phyloP scores from a whole-genome alignment of 257 asterid species.

The Fraxinus anomala region DNA sequence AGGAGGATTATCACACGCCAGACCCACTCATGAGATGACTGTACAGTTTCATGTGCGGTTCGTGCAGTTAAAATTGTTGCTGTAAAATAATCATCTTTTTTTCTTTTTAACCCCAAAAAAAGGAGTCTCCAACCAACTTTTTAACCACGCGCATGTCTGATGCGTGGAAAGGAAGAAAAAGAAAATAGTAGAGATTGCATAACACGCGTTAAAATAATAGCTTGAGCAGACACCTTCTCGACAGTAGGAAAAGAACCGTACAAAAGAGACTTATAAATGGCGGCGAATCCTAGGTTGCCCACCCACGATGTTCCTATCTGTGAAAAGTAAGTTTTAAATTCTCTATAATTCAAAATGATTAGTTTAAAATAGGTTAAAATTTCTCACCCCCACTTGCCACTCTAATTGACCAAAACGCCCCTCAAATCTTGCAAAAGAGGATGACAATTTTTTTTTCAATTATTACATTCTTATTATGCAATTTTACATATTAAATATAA shows the following conservation, averaged over 20 bases:
- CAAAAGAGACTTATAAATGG: slow-evolving; percentile 47
- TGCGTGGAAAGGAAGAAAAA: not conserved
- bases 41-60: no score
- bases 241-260: slow-evolving; percentile 49
- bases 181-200: not conserved
- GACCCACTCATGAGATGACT: no score
- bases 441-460: no score
- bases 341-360: not conserved
- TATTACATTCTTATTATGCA: not conserved
- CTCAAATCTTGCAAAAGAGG: not conserved
- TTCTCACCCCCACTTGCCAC: not conserved
- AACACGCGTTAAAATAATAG: not conserved
- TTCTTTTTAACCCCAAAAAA: no score
- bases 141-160: not conserved
- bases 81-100: no score
- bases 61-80: no score
- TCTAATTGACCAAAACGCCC: not conserved
- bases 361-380: no score
- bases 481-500: not conserved
- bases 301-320: slow-evolving; percentile 68
- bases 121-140: no score
- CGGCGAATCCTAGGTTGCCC: slow-evolving; percentile 66
- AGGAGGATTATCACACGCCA: no score
- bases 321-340: slow-evolving; percentile 24
- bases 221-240: slow-evolving; percentile 34